phyloP scores from a whole-genome alignment of 331 rosid species.

The Stylosanthes scabra region DNA sequence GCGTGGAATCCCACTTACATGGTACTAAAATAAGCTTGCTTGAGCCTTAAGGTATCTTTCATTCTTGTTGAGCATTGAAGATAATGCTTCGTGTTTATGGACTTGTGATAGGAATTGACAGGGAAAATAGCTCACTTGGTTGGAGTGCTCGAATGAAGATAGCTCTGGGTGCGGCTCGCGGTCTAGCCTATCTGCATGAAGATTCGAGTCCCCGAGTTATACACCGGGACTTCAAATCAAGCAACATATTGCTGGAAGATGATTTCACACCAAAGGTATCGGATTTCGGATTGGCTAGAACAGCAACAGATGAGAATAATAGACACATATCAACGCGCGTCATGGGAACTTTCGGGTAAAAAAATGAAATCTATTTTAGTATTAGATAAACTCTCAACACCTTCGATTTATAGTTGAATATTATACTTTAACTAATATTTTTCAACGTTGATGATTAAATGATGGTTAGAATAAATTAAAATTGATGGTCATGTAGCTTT shows the following conservation, averaged over 20 bases:
- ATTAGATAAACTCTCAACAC: too few species aligned
- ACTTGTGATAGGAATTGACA: constrained; percentile 66
- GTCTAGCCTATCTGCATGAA: constrained; percentile 93
- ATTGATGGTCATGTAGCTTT: too few species aligned
- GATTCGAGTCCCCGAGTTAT: constrained; percentile 96
- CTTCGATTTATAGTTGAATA: too few species aligned
- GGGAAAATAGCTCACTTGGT: constrained; percentile 67
- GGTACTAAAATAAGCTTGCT: constrained; percentile 52
- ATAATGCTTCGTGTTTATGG: constrained; percentile 19
- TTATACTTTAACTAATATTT: too few species aligned
- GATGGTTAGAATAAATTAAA: too few species aligned
- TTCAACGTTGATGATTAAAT: too few species aligned
- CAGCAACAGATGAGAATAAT: constrained; percentile 75
- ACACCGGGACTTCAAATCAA: constrained; percentile 95
- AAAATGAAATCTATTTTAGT: too few species aligned
- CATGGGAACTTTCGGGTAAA: constrained; percentile 98
- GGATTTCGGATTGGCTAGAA: constrained; percentile 93
- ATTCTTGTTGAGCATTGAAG: constrained; percentile 9
- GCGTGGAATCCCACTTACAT: constrained; percentile 94
- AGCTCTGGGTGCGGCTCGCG: constrained; percentile 98
- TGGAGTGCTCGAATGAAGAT: constrained; percentile 86
- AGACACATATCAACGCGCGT: constrained; percentile 85
- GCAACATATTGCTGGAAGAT: constrained; percentile 91
- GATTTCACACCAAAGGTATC: constrained; percentile 93
- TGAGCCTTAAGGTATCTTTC: constrained; percentile 27